Evolutionary conservation across 192 early-diverging fungal species (phyloP), one percentile per base, ranked within the genome.

Genomic region (Jimgerdemannia flammicorona): DNA sequence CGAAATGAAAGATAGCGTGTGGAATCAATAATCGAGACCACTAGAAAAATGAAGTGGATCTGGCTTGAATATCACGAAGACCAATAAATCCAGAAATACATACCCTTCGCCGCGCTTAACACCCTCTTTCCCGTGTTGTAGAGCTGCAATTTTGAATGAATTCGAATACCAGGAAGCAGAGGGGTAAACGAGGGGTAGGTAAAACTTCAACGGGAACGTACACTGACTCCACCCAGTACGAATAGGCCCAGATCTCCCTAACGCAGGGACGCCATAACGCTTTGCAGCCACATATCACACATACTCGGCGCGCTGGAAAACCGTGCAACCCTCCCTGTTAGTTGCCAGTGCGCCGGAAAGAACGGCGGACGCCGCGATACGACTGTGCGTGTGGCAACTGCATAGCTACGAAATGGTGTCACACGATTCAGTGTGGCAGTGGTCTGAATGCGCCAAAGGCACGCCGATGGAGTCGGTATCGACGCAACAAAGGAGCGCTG

Each of bases 41-140:
- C 3, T 2, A 4, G 29, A 19, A 41, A 19, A 63, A 18, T 11
- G 3, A 69, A n/a, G 43, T 1, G 19, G 4, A 41, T 44, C 64
- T 3, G 40, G 44, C 9, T 66, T 20, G 17, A 66, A 67, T 49
- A 4, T n/a, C 14, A 14, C 44, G 10, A 14, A 14, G 3, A 9
- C 6, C 17, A 42, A 39, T 40, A 42, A 29, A 29, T 3, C 43
- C 2, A 40, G 42, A 2, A 64, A 43, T 0, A 64, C 42, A 64
- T 73, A 80, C 78, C 78, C 78, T 4, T 80, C 78, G 20, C 78
- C 78, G 70, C 74, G 70, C 42, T 74, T 40, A 29, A 80, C 19
- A 10, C 68, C 69, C 29, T 64, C 71, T 64, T 80, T 80, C 4
- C 79, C 79, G 67, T 80, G 79, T 20, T 70, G 73, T n/a, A 80